Conservation (phyloP, 2,329 filamentous ascomycete genomes). For the Trichoderma citrinoviride region DNA sequence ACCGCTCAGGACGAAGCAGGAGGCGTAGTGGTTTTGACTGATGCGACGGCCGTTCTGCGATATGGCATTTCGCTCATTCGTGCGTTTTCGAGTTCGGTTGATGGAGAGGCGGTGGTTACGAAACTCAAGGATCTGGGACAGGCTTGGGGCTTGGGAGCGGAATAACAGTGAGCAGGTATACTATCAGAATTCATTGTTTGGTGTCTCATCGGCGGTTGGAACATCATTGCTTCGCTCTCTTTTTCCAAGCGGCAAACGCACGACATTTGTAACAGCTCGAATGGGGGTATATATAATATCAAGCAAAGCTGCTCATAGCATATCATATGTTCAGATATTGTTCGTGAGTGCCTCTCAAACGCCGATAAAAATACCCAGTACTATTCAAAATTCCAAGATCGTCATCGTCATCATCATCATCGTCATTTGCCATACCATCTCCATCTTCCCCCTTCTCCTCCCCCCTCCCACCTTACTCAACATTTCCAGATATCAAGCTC, state of each 20-base stretch:
- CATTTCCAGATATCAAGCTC: slow-evolving; percentile 53
- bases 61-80: slow-evolving; percentile 14
- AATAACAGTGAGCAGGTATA: neutral
- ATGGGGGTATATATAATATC: neutral
- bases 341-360: neutral
- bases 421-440: neutral
- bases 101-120: neutral
- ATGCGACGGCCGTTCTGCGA: slow-evolving; percentile 1
- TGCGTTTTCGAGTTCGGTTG: neutral
- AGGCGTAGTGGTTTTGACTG: neutral
- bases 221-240: neutral
- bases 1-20: neutral
- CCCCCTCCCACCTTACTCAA: slow-evolving; percentile 37
- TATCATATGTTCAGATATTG: neutral
- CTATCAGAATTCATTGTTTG: neutral
- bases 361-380: neutral
- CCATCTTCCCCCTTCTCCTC: neutral
- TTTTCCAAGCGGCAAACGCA: neutral
- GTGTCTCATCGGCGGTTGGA: neutral
- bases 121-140: neutral
- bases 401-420: neutral
- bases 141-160: neutral
- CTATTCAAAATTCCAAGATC: neutral
- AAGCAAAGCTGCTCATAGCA: neutral
- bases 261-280: neutral